Evolutionary conservation across 176 grass and related monocot genomes (phyloP).

Genomic region (Cenchrus americanus): DNA sequence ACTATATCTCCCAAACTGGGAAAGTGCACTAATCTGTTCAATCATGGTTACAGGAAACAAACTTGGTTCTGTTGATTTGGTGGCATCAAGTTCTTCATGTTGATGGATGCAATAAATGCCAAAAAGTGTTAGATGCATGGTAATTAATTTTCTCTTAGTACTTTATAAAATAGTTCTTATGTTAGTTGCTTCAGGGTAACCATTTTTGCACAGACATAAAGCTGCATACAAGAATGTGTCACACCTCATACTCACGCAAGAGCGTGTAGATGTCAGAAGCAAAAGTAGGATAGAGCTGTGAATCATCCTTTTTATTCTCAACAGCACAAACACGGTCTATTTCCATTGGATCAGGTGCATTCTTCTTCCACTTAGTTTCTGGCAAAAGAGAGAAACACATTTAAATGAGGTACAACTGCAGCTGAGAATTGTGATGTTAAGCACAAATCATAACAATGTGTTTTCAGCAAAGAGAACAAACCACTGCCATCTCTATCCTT

Average conservation of each 20-base stretch:
- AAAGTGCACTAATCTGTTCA: not conserved
- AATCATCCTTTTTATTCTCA: slow-evolving; percentile 67
- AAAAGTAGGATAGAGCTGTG: slow-evolving; percentile 80
- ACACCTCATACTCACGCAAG: slow-evolving; percentile 89
- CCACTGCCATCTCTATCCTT: slow-evolving; percentile 60
- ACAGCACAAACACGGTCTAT: slow-evolving; percentile 59
- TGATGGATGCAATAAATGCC: not conserved
- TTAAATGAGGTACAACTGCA: slow-evolving; percentile 20
- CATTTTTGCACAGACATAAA: not conserved
- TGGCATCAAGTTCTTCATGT: not conserved
- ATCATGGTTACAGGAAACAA: not conserved
- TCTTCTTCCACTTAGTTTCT: slow-evolving; percentile 63
- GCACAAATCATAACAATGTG: not conserved
- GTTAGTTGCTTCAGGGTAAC: not conserved
- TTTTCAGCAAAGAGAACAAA: slow-evolving; percentile 35
- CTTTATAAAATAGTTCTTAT: not conserved
- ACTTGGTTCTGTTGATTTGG: not conserved
- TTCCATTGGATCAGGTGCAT: slow-evolving; percentile 61
- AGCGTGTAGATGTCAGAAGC: slow-evolving; percentile 92
- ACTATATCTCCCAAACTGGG: not conserved
- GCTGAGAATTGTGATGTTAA: not conserved
- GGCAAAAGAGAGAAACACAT: slow-evolving; percentile 4
- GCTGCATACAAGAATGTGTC: slow-evolving; percentile 4
- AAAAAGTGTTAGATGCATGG: not conserved
- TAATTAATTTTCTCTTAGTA: not conserved